Percentiles rank a stretch among this genome's conserved stretches.
Evolutionary conservation across 345 rosid species (phyloP).

Genomic region (Citrus cavaleriei): DNA sequence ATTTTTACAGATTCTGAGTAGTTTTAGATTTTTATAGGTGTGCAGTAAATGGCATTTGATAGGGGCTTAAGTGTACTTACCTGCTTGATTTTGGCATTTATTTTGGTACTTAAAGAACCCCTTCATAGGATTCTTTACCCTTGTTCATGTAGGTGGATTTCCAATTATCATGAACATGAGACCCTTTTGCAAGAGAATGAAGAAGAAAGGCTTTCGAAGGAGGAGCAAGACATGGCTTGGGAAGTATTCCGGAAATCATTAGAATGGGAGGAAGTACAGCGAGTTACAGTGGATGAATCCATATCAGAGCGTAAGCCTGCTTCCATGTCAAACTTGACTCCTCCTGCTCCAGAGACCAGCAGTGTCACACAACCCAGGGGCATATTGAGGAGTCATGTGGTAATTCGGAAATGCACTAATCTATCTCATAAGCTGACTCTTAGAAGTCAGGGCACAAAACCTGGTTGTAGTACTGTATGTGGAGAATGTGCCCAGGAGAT

Average conservation of each 20-base stretch:
- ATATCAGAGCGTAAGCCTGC: conserved; percentile 39
- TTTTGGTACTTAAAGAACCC: background rate
- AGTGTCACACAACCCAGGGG: conserved; percentile 28
- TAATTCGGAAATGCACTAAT: conserved; percentile 69
- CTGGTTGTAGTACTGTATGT: conserved; percentile 75
- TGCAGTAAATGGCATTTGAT: background rate
- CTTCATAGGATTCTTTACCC: conserved; percentile 1
- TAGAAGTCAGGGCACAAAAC: conserved; percentile 79
- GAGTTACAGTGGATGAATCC: conserved; percentile 56
- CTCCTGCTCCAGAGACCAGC: conserved; percentile 31
- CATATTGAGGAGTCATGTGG: conserved; percentile 47
- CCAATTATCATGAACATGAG: conserved; percentile 94
- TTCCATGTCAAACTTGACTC: conserved; percentile 10
- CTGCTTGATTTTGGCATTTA: background rate
- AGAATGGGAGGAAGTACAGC: conserved; percentile 93
- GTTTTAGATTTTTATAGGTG: background rate
- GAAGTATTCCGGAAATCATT: conserved; percentile 73
- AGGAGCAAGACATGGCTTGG: conserved; percentile 99
- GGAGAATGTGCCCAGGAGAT: conserved; percentile 92
- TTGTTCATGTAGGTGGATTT: conserved; percentile 65
- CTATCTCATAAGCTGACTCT: conserved; percentile 85
- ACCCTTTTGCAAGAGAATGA: conserved; percentile 98
- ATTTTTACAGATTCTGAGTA: background rate
- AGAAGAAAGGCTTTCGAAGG: conserved; percentile 94
- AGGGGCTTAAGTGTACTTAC: background rate